These are phyloP conservation scores for Tolypocladium ovalisporum DNA, from an alignment of 2,329 filamentous ascomycete species.

Conservation along the genomic window DNA sequence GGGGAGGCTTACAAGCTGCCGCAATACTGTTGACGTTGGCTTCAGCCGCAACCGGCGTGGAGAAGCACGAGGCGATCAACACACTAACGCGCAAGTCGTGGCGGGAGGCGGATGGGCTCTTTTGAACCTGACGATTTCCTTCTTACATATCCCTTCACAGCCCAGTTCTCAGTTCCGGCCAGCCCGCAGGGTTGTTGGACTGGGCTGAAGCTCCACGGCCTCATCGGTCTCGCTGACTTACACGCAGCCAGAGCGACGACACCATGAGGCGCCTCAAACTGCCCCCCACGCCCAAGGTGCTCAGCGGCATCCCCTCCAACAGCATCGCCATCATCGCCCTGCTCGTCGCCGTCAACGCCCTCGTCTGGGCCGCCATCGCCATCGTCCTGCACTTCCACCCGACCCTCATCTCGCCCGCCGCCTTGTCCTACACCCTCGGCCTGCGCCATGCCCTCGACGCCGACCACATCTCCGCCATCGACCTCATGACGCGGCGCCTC, in stretches of 20 bases:
- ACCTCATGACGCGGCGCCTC: slow-evolving; percentile 85
- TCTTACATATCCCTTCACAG: not conserved
- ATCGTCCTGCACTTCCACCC: slow-evolving; percentile 43
- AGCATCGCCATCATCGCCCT: slow-evolving; percentile 37
- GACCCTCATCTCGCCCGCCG: slow-evolving; percentile 64
- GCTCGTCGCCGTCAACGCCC: slow-evolving; percentile 38
- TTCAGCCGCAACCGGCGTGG: not conserved
- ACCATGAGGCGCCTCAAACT: slow-evolving; percentile 12
- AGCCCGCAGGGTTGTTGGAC: not conserved
- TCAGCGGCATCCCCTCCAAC: slow-evolving; percentile 19
- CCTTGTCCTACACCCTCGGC: slow-evolving; percentile 79
- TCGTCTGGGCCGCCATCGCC: slow-evolving; percentile 43
- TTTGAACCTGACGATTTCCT: not conserved
- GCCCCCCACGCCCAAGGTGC: slow-evolving; percentile 17
- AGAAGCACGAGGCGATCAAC: not conserved
- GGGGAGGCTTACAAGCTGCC: not conserved
- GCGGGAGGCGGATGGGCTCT: not conserved
- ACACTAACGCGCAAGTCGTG: not conserved
- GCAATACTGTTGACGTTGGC: not conserved
- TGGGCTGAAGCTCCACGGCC: not conserved
- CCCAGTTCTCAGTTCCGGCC: not conserved
- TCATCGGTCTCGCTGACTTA: not conserved
- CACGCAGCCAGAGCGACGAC: not conserved
- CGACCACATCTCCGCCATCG: slow-evolving; percentile 82
- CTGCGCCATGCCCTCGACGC: slow-evolving; percentile 93